phyloP scores from a whole-genome alignment of 2,329 filamentous ascomycete species.

The Aspergillus luchuensis region DNA sequence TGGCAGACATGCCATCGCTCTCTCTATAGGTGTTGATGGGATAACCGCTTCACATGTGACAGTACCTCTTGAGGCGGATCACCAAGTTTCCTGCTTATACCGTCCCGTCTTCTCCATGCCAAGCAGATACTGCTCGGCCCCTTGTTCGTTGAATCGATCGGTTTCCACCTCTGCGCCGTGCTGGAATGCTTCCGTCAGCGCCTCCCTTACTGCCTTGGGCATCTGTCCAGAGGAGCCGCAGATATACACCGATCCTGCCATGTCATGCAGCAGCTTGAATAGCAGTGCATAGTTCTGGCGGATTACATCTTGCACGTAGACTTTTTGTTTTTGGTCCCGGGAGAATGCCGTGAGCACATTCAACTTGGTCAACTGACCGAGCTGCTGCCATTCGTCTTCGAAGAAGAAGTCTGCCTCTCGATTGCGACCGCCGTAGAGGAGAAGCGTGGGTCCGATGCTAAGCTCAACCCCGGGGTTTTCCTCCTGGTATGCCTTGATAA shows the following conservation, averaged over 20 bases:
- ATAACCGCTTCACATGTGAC: conserved; percentile 1
- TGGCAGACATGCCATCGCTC: background rate
- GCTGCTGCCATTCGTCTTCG: conserved; percentile 67
- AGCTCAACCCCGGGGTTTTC: conserved; percentile 31
- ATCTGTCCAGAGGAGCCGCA: conserved; percentile 66
- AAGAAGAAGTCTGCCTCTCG: conserved; percentile 78
- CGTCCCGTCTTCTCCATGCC: conserved; percentile 63
- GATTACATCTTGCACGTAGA: conserved; percentile 69
- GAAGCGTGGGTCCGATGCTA: conserved; percentile 51
- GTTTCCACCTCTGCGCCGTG: conserved; percentile 50
- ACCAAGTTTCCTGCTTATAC: conserved; percentile 74
- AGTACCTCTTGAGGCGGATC: background rate
- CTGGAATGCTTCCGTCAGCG: conserved; percentile 63
- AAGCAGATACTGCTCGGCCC: conserved; percentile 59
- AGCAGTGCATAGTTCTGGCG: conserved; percentile 54
- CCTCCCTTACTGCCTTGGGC: conserved; percentile 69
- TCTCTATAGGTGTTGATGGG: background rate
- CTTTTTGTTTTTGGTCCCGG: conserved; percentile 64
- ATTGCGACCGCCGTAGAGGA: conserved; percentile 88
- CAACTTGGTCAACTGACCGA: conserved; percentile 50
- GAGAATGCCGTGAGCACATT: conserved; percentile 69
- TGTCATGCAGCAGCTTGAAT: conserved; percentile 54
- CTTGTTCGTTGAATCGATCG: conserved; percentile 41
- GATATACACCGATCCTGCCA: conserved; percentile 55
- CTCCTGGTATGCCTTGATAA: conserved; percentile 36